Evolutionary conservation across 495 filamentous ascomycete genomes (phyloP).

Genomic region (Durotheca rogersii): DNA sequence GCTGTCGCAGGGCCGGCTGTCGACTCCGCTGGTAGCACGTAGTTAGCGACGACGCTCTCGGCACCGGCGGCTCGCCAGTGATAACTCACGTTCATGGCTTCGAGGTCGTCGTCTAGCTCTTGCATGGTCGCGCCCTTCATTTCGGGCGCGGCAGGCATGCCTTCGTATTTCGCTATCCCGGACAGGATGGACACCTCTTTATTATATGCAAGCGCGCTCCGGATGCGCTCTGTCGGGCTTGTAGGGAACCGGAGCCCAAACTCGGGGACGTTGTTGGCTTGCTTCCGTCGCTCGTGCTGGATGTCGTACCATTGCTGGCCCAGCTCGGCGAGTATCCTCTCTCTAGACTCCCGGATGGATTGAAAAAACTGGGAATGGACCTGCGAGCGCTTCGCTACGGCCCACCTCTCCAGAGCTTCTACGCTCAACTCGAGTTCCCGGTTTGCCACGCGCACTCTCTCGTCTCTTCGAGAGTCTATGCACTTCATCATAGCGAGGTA

Average conservation of each 20-base stretch:
- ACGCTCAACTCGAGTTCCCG: slow-evolving; percentile 70
- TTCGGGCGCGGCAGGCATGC: slow-evolving; percentile 91
- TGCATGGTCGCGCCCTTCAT: slow-evolving; percentile 67
- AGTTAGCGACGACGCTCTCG: slow-evolving; percentile 11
- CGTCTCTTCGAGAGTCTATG: slow-evolving; percentile 74
- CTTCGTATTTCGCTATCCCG: slow-evolving; percentile 88
- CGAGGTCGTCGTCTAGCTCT: slow-evolving; percentile 82
- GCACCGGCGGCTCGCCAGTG: background rate
- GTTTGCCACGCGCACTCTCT: slow-evolving; percentile 73
- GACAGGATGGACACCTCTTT: slow-evolving; percentile 88
- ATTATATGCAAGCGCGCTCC: slow-evolving; percentile 84
- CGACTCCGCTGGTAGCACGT: slow-evolving; percentile 29
- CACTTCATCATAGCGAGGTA: slow-evolving; percentile 81
- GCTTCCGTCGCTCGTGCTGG: slow-evolving; percentile 83
- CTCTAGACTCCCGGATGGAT: slow-evolving; percentile 74
- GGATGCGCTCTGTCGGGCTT: slow-evolving; percentile 68
- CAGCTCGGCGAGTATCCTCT: slow-evolving; percentile 71
- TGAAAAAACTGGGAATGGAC: slow-evolving; percentile 86
- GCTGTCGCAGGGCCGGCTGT: slow-evolving; percentile 27
- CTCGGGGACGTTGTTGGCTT: slow-evolving; percentile 77
- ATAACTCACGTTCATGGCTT: slow-evolving; percentile 80
- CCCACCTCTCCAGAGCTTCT: slow-evolving; percentile 67
- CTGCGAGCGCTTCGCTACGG: slow-evolving; percentile 76
- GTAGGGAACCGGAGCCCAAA: slow-evolving; percentile 72
- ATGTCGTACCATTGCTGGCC: slow-evolving; percentile 88